Base-by-base conservation (phyloP, 495 filamentous ascomycete genomes). In the Neurospora sp. region DNA sequence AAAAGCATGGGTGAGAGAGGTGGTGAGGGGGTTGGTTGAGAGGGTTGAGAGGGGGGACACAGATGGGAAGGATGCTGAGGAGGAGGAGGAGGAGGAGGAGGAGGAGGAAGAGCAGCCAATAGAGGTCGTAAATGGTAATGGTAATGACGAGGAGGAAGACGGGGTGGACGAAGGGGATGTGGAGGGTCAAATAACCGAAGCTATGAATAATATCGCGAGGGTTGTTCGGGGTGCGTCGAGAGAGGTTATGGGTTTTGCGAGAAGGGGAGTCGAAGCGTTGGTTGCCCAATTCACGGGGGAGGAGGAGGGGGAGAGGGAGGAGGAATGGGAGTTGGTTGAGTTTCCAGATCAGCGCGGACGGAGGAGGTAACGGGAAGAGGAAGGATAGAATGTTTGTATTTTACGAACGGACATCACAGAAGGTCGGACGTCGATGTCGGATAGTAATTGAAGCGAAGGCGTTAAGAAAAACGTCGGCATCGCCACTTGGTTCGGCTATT, bases 1-100 rank as follows among this genome's bases (percentile, higher is more conserved):
- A 2, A 13, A 36, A 43, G 5, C 24, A 3, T 84, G 83, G 74
- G 79, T 84, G 24, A 71, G 79, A 1, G 9, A 13, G 5, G 78
- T 81, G 38, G 3, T 81, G 69, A 73, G 76, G 66, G 31, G 28
- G 70, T 80, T 77, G n/a, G 74, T 81, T 34, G 71, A 75, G 71
- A 69, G 71, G 9, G 71, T 71, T 11, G 70, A 73, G 17, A 24
- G n/a, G 69, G 39, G 39, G 40, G 66, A 39, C 24, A 28, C 24
- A 28, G 24, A 34, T 73, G 17, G 74, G 73, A 11, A 7, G 28
- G 70, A 73, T 45, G 39, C 7, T 15, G 71, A 71, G 11, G 42
- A 71, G 5, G 54, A 66, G 73, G 71, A 76, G 71, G 76, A 71
- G 37, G 39, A 70, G 39, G 69, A 71, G 5, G 42, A 71, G 5